Base-by-base conservation (phyloP, 208 protist genomes). In the Ichthyophonus hoferi region DNA sequence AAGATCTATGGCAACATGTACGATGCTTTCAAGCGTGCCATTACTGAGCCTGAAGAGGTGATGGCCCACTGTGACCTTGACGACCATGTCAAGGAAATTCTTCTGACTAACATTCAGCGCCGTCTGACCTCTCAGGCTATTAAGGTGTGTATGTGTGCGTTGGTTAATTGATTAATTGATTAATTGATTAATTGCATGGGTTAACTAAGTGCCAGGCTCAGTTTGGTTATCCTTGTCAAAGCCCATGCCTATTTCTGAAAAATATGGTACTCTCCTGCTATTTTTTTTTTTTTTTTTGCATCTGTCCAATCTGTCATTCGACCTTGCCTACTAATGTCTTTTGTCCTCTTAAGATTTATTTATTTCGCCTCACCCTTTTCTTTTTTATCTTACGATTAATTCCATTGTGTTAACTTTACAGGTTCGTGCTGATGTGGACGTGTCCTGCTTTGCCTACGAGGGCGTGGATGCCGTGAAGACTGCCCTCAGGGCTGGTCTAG, bases 371-470 rank as follows among this genome's bases (percentile, higher is more conserved):
- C n/a, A n/a, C n/a, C n/a, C n/a, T n/a, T n/a, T n/a, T n/a, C n/a
- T n/a, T n/a, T n/a, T n/a, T n/a, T n/a, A n/a, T n/a, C n/a, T n/a
- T n/a, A n/a, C n/a, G n/a, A n/a, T n/a, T n/a, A n/a, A n/a, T n/a
- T n/a, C n/a, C n/a, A n/a, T n/a, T n/a, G n/a, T n/a, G n/a, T n/a
- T n/a, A n/a, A n/a, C n/a, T n/a, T 24, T 87, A 1, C 31, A 85
- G 81, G 58, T 94, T 31, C 92, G 96, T 43, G 97, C 97, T 0
- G 97, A 99, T 89, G 95, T 99, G 40, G 96, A 99, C 89, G 96
- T 99, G 39, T 98, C 97, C n/a, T 99, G 98, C 94, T 99, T 97
- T 92, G 92, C 94, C 37, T 98, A 97, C 90, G 98, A 98, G 92
- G 98, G 98, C 83, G 98, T 99, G 82, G 96, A 99, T 89, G 97